phyloP scores from a whole-genome alignment of 768 basidiomycete species.

The Boletus reticuloceps region DNA sequence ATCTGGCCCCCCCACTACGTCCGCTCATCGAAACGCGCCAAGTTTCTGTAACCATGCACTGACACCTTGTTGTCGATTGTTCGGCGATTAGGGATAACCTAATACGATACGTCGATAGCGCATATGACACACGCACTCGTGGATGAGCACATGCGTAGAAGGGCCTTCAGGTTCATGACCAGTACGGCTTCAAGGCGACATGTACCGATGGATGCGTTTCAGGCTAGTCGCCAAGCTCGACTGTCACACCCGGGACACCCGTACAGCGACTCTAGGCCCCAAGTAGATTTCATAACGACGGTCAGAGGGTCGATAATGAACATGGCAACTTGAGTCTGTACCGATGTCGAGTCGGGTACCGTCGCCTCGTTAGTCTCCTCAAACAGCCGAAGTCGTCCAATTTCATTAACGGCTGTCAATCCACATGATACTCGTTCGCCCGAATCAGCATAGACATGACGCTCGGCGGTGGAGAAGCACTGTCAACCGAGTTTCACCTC shows the following conservation, averaged over 20 bases:
- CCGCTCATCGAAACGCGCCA: not conserved
- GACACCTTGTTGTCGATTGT: not conserved
- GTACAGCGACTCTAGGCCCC: too few relatives aligned
- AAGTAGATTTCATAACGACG: too few relatives aligned
- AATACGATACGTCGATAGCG: not conserved
- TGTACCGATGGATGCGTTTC: not conserved
- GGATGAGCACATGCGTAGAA: not conserved
- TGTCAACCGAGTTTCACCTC: not conserved
- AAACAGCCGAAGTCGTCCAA: conserved; percentile 3
- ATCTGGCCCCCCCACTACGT: not conserved
- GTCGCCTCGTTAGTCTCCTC: not conserved
- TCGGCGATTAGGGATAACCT: conserved; percentile 14
- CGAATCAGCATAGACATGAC: not conserved
- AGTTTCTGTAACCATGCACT: conserved; percentile 2
- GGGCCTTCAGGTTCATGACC: not conserved
- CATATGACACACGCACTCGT: not conserved
- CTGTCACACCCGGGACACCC: too few relatives aligned
- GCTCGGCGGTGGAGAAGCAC: not conserved
- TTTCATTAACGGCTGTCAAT: not conserved
- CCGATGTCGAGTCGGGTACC: conserved; percentile 1
- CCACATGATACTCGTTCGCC: not conserved
- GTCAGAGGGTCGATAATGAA: not conserved
- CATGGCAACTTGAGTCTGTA: not conserved
- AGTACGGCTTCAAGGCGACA: too few relatives aligned
- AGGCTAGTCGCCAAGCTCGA: not conserved